A percentile compares a stretch with the other conserved stretches of the same genome.
Evolutionary conservation across 2,329 filamentous ascomycete genomes (phyloP).

Genomic region (Pestalotiopsis sp.): DNA sequence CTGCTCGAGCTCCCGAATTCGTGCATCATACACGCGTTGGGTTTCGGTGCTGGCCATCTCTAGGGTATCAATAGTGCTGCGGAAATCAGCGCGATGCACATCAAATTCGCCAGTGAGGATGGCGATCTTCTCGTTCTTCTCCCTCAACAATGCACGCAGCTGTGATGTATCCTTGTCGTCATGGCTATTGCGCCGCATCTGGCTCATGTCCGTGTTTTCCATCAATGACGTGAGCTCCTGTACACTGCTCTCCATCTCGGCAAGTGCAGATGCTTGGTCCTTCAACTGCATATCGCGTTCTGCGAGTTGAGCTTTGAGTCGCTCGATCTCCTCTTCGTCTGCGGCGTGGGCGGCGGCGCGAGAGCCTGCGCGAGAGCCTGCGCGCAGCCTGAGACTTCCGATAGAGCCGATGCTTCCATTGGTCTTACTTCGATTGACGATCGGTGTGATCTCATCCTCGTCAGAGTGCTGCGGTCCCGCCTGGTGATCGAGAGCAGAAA

Average conservation of each 20-base stretch:
- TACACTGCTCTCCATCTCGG: constrained; percentile 76
- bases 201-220: constrained; percentile 51
- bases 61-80: constrained; percentile 93
- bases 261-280: constrained; percentile 78
- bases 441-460: constrained; percentile 59
- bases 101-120: constrained; percentile 95
- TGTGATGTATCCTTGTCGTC: constrained; percentile 75
- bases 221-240: constrained; percentile 62
- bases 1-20: constrained; percentile 80
- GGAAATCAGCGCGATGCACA: constrained; percentile 89
- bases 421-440: constrained; percentile 50
- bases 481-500: constrained; percentile 54
- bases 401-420: constrained; percentile 56
- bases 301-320: constrained; percentile 71
- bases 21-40: constrained; percentile 91
- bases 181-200: constrained; percentile 45
- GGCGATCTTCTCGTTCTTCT: constrained; percentile 96
- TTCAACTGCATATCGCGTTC: constrained; percentile 86
- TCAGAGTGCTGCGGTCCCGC: constrained; percentile 38
- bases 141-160: constrained; percentile 77
- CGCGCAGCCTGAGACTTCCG: constrained; percentile 56
- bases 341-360: constrained; percentile 20
- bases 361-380: constrained; percentile 46
- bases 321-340: constrained; percentile 72
- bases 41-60: constrained; percentile 96